A percentile compares a stretch with the other conserved stretches of the same genome.
phyloP scores from a whole-genome alignment of 768 basidiomycete species.

The Leucosporidium creatinivorum region DNA sequence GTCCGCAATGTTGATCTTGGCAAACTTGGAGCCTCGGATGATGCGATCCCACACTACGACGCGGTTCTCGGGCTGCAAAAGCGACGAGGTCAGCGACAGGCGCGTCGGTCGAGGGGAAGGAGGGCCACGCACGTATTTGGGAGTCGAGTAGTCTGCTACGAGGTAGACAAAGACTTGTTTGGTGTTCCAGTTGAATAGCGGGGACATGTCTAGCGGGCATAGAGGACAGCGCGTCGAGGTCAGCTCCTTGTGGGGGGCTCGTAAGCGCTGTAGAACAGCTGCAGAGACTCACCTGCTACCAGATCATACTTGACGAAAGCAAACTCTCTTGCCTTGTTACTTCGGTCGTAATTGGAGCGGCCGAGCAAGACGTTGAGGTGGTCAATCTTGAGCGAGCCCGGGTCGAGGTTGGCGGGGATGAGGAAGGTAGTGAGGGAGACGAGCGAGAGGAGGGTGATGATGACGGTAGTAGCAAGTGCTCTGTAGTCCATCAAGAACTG shows the following conservation, averaged over 20 bases:
- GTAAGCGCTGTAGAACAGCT: not conserved
- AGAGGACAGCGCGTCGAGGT: not conserved
- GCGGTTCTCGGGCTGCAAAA: slow-evolving; percentile 48
- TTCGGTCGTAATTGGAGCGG: slow-evolving; percentile 14
- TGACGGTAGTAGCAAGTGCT: slow-evolving; percentile 64
- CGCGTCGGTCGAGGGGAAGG: not conserved
- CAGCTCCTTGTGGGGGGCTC: not conserved
- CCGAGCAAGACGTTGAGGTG: slow-evolving; percentile 57
- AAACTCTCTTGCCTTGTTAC: slow-evolving; percentile 59
- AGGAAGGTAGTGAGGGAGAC: slow-evolving; percentile 32
- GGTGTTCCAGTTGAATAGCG: slow-evolving; percentile 93
- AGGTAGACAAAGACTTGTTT: slow-evolving; percentile 86
- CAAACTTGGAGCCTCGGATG: slow-evolving; percentile 69
- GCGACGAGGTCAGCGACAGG: not conserved
- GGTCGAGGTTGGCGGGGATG: slow-evolving; percentile 47
- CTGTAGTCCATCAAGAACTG: slow-evolving; percentile 44
- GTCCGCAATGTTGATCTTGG: slow-evolving; percentile 56
- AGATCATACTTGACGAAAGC: slow-evolving; percentile 76
- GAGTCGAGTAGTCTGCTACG: slow-evolving; percentile 70
- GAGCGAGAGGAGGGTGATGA: slow-evolving; percentile 40
- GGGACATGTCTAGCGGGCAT: slow-evolving; percentile 56
- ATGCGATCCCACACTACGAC: slow-evolving; percentile 92
- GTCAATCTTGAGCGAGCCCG: slow-evolving; percentile 51
- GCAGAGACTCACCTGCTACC: slow-evolving; percentile 57
- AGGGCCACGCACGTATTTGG: slow-evolving; percentile 56